Evolutionary conservation across 2,329 filamentous ascomycete genomes (phyloP).

Genomic region (Aspergillus cejpii): DNA sequence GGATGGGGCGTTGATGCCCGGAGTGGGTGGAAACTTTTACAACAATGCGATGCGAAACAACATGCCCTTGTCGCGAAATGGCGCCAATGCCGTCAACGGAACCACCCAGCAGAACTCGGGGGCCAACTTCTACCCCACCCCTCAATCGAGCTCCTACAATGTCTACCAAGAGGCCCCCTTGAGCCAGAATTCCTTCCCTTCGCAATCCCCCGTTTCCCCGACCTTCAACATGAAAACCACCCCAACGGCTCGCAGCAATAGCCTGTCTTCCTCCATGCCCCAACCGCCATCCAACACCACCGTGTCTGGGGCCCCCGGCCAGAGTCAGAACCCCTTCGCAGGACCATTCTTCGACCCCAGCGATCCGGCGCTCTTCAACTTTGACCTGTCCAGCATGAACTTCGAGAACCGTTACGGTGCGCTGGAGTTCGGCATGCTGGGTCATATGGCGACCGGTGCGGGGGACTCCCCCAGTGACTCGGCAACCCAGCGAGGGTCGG

Average conservation of each 20-base stretch:
- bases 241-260: constrained; percentile 31
- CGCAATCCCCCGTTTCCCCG: constrained; percentile 66
- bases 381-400: constrained; percentile 86
- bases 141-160: constrained; percentile 35
- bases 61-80: constrained; percentile 30
- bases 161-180: constrained; percentile 46
- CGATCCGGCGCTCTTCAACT: constrained; percentile 89
- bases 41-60: constrained; percentile 34
- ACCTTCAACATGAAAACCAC: constrained; percentile 54
- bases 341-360: constrained; percentile 74
- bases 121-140: constrained; percentile 30
- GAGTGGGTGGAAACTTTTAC: constrained; percentile 62
- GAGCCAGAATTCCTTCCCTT: constrained; percentile 50
- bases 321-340: constrained; percentile 43
- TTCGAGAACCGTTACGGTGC: constrained; percentile 96
- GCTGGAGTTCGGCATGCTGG: constrained; percentile 90
- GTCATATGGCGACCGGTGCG: constrained; percentile 88
- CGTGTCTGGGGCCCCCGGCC: constrained; percentile 43
- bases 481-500: constrained; percentile 42
- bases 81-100: constrained; percentile 24
- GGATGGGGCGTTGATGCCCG: constrained; percentile 79
- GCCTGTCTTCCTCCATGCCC: constrained; percentile 38
- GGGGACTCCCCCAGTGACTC: constrained; percentile 69
- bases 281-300: constrained; percentile 45
- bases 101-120: constrained; percentile 21